Percentiles rank a stretch among this genome's conserved stretches.
These are phyloP conservation scores for Cytospora piceicola DNA, from an alignment of 2,329 filamentous ascomycete species.

Conservation along the genomic window DNA sequence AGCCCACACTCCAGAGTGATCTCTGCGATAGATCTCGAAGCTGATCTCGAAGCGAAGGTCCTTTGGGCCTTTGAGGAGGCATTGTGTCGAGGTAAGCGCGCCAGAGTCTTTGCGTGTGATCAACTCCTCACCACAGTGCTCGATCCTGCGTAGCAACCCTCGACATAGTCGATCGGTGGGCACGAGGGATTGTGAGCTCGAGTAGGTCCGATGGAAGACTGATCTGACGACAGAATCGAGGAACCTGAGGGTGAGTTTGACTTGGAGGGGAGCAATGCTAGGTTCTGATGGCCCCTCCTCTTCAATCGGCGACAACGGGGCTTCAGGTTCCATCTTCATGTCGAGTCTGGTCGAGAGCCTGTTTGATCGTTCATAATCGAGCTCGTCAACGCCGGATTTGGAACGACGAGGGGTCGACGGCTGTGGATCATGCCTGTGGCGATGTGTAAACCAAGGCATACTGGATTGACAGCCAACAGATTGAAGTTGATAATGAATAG, in stretches of 20 bases:
- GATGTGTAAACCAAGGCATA: slow-evolving; percentile 26
- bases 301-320: slow-evolving; percentile 23
- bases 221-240: slow-evolving; percentile 47
- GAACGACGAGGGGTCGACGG: slow-evolving; percentile 15
- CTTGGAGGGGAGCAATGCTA: slow-evolving; percentile 30
- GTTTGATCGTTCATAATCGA: slow-evolving; percentile 14
- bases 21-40: slow-evolving; percentile 50
- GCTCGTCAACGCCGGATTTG: slow-evolving; percentile 16
- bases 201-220: slow-evolving; percentile 51
- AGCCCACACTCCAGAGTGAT: slow-evolving; percentile 44
- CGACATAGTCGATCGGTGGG: slow-evolving; percentile 53
- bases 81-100: slow-evolving; percentile 46
- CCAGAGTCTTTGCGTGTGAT: slow-evolving; percentile 56
- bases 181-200: slow-evolving; percentile 48
- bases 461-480: slow-evolving; percentile 14
- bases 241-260: slow-evolving; percentile 52
- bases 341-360: slow-evolving; percentile 8
- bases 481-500: background rate
- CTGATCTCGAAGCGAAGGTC: slow-evolving; percentile 53
- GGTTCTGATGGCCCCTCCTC: slow-evolving; percentile 14
- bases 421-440: slow-evolving; percentile 14
- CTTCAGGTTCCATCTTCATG: slow-evolving; percentile 9
- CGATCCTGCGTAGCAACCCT: slow-evolving; percentile 53
- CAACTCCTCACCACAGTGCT: slow-evolving; percentile 56
- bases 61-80: slow-evolving; percentile 40